Evolutionary conservation across 192 early-diverging fungal genomes (phyloP).

Genomic region (Gryganskiella cystojenkinii): DNA sequence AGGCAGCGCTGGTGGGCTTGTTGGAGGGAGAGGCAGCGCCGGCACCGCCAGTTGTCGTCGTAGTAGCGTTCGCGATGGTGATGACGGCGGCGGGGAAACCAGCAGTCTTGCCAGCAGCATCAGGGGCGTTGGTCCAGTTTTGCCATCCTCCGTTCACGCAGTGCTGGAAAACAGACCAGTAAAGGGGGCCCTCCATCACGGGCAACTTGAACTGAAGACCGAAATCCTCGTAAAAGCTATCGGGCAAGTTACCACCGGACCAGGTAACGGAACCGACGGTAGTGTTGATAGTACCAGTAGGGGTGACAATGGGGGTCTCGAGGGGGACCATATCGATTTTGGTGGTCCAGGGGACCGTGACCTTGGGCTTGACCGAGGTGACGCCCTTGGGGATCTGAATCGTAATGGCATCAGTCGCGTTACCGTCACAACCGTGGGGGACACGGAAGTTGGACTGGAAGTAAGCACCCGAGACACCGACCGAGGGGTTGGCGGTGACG

Average conservation of each 20-base stretch:
- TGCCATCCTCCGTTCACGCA: slow-evolving; percentile 46
- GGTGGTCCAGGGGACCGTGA: slow-evolving; percentile 34
- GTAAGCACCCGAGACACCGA: slow-evolving; percentile 29
- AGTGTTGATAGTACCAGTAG: slow-evolving; percentile 41
- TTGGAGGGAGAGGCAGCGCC: neutral
- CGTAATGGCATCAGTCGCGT: slow-evolving; percentile 40
- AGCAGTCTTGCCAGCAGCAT: slow-evolving; percentile 28
- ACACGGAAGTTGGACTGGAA: slow-evolving; percentile 53
- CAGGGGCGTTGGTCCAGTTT: slow-evolving; percentile 48
- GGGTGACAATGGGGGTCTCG: slow-evolving; percentile 33
- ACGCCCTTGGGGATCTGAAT: slow-evolving; percentile 49
- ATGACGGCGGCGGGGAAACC: slow-evolving; percentile 46
- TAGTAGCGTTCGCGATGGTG: slow-evolving; percentile 15
- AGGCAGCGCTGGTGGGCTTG: slow-evolving; percentile 9
- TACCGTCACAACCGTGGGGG: slow-evolving; percentile 49
- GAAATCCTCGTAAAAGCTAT: slow-evolving; percentile 48
- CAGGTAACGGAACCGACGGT: slow-evolving; percentile 44
- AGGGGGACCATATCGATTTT: slow-evolving; percentile 45
- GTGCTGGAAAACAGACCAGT: slow-evolving; percentile 47
- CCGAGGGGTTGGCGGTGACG: slow-evolving; percentile 49
- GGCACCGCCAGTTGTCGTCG: neutral
- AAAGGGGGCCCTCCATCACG: slow-evolving; percentile 24
- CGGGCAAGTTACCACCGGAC: slow-evolving; percentile 27
- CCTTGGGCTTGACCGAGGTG: slow-evolving; percentile 43
- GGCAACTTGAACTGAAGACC: slow-evolving; percentile 50